Evolutionary conservation across 225 moss, liverwort and hornwort species (phyloP), one percentile per base, ranked within the genome.

Genomic region (Anthoceros angustus): DNA sequence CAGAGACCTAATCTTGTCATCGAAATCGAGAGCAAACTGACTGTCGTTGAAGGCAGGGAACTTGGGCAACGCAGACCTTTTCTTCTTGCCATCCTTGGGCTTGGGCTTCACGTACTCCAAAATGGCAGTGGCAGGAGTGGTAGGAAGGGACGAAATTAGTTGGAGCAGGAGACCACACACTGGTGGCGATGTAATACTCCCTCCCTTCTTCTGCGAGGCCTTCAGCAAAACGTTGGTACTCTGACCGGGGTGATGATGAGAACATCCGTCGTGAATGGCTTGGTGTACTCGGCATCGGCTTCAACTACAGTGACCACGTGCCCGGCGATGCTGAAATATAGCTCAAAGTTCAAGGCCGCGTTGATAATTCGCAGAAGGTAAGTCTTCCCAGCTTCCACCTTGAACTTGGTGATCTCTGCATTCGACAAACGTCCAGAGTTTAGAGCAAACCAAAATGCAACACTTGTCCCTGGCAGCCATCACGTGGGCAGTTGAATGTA

Each of bases 361-460:
- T 85, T 85, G 45, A 82, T 77, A 66, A 85, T 64, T 42, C 82
- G 76, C 23, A 85, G 79, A 63, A 72, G 77, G 65, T 85, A 85
- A 10, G 77, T 80, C 40, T 77, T 72, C 10, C 77, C 76, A 10
- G 68, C 67, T 7, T 71, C 62, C 60, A 80, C 87, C 62, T 66
- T 66, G 16, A 75, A 32, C 15, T 70, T 77, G 11, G 81, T 63
- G 15, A 77, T 73, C 39, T 77, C 81, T 80, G 75, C 60, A 4
- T 1, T 32, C 32, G 32, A 32, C 32, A 32, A 32, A 32, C 32
- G 32, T 32, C 32, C 32, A 4, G 32, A 1, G 32, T 32, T 32
- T 4, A 32, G 32, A 1, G 32, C 4, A 32, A 32, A 32, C 32
- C 1, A 32, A 32, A 32, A 1, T 1, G 32, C 1, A 32, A 32